phyloP scores from a whole-genome alignment of 805 yeast species.

The Candida rishiriensis region DNA sequence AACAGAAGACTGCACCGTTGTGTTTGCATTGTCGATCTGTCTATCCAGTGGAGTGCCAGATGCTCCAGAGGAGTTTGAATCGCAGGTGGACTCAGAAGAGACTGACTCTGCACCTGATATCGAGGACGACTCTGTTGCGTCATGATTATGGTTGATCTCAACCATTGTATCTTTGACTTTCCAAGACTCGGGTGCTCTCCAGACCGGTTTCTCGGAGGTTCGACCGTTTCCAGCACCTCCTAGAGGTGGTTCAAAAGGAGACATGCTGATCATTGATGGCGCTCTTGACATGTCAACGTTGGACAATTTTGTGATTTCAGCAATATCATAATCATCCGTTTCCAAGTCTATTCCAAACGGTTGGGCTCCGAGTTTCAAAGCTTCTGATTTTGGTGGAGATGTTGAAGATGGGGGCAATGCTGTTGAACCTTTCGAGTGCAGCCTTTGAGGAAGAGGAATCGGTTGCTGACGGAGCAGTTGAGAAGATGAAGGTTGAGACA shows the following conservation, averaged over 20 bases:
- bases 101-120: conserved; percentile 11
- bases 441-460: conserved; percentile 1
- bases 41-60: conserved; percentile 10
- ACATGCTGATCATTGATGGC: conserved; percentile 19
- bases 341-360: conserved; percentile 23
- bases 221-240: too few species aligned
- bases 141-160: conserved; percentile 4
- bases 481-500: background rate
- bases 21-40: conserved; percentile 5
- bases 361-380: background rate
- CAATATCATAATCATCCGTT: conserved; percentile 18
- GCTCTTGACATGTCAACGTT: conserved; percentile 18
- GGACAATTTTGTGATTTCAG: conserved; percentile 16
- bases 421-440: background rate
- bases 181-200: conserved; percentile 64
- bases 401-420: too few species aligned
- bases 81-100: conserved; percentile 7
- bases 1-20: background rate
- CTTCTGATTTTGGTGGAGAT: background rate
- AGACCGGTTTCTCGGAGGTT: conserved; percentile 18
- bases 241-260: conserved; percentile 1
- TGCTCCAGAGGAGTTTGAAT: conserved; percentile 9
- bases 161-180: conserved; percentile 39
- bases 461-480: background rate
- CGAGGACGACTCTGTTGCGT: conserved; percentile 9